A percentile compares a stretch with the other conserved stretches of the same genome.
Conservation (phyloP, 305 asterid species). For the Fraxinus greggii region DNA sequence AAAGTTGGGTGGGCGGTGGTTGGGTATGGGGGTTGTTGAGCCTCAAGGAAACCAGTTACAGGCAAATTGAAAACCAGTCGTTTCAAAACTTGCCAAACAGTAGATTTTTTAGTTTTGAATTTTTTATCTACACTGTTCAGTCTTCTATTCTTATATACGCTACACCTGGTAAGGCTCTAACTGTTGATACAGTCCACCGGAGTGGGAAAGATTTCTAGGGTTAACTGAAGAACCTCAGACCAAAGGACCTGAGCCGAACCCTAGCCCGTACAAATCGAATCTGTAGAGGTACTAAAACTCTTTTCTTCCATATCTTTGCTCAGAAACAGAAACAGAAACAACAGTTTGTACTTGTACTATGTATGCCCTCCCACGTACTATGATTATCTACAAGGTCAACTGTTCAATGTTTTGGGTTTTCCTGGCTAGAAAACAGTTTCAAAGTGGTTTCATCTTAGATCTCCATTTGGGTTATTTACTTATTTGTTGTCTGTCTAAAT, state of each 20-base stretch:
- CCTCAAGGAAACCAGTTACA: not conserved
- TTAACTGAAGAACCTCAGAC: constrained; percentile 9
- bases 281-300: constrained; percentile 16
- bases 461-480: not conserved
- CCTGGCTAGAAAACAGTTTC: not conserved
- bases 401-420: not conserved
- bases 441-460: constrained; percentile 11
- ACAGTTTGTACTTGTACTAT: constrained; percentile 1
- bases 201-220: not conserved
- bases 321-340: constrained; percentile 14
- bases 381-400: not conserved
- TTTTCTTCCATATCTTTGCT: constrained; percentile 10
- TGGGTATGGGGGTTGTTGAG: not conserved
- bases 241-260: constrained; percentile 26
- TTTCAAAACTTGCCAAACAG: not conserved
- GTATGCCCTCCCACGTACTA: not conserved
- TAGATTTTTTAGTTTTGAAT: no score
- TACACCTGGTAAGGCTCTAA: not conserved
- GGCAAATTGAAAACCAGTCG: not conserved
- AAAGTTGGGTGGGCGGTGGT: not conserved
- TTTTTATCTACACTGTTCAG: not conserved
- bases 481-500: not conserved
- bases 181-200: not conserved
- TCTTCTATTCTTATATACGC: not conserved
- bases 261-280: constrained; percentile 28